These are phyloP conservation scores for Lophiostoma macrostomum DNA, from an alignment of 495 filamentous ascomycete species.

Conservation along the genomic window DNA sequence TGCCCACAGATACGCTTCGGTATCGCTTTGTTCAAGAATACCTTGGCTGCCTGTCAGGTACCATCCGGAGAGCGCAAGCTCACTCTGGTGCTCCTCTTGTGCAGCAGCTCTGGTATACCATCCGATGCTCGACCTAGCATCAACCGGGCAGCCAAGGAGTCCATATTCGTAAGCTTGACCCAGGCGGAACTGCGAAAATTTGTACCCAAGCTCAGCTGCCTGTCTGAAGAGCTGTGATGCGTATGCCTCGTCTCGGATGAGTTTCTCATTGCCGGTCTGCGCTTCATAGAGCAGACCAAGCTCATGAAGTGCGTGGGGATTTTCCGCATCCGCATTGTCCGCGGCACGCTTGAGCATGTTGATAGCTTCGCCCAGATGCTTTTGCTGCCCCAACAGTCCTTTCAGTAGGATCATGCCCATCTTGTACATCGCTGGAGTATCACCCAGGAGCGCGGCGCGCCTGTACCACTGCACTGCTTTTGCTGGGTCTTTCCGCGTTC, in stretches of 20 bases:
- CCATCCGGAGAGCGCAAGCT: slow-evolving; percentile 91
- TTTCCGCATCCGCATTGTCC: slow-evolving; percentile 80
- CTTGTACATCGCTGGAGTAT: slow-evolving; percentile 95
- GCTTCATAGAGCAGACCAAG: slow-evolving; percentile 78
- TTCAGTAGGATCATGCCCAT: slow-evolving; percentile 94
- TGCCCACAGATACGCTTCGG: slow-evolving; percentile 96
- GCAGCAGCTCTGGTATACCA: slow-evolving; percentile 92
- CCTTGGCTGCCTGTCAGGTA: slow-evolving; percentile 90
- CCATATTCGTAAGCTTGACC: slow-evolving; percentile 90
- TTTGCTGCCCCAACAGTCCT: slow-evolving; percentile 86
- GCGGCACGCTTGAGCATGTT: slow-evolving; percentile 91
- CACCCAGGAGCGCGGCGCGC: slow-evolving; percentile 82
- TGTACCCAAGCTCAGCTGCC: slow-evolving; percentile 89
- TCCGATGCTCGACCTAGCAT: slow-evolving; percentile 76
- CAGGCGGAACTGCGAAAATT: slow-evolving; percentile 88
- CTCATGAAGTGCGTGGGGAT: slow-evolving; percentile 94
- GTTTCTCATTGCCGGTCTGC: slow-evolving; percentile 62
- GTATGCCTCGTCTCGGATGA: slow-evolving; percentile 77
- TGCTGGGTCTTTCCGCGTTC: slow-evolving; percentile 81
- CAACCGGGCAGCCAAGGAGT: slow-evolving; percentile 72
- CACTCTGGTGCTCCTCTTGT: slow-evolving; percentile 92
- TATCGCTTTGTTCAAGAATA: slow-evolving; percentile 86
- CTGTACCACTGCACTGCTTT: slow-evolving; percentile 99
- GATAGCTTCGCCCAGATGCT: slow-evolving; percentile 78
- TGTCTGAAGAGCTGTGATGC: slow-evolving; percentile 76